These are phyloP conservation scores for Kingdonia uniflora DNA, from an alignment of 164 flowering plant genomes.

Conservation along the genomic window DNA sequence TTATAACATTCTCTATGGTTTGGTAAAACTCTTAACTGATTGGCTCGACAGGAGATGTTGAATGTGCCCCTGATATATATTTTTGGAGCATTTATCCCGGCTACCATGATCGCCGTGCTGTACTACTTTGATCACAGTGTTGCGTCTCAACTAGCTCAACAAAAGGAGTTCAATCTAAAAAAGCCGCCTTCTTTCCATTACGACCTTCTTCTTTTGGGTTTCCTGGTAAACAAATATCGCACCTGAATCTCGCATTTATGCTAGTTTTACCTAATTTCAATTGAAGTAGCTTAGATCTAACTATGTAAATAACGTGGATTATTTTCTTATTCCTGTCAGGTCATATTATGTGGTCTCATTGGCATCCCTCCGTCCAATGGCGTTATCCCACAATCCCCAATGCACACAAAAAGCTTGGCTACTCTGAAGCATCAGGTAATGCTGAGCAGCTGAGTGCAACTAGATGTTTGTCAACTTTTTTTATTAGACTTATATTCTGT, in stretches of 20 bases:
- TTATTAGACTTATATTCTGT: too few relatives aligned
- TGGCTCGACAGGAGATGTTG: slow-evolving; percentile 68
- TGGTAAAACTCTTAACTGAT: slow-evolving; percentile 2
- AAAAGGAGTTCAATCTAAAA: slow-evolving; percentile 88
- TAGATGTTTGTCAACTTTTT: not conserved
- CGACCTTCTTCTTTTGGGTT: slow-evolving; percentile 88
- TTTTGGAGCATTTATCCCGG: slow-evolving; percentile 89
- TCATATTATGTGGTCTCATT: slow-evolving; percentile 71
- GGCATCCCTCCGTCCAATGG: slow-evolving; percentile 99
- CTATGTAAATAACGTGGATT: not conserved
- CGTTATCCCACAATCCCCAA: slow-evolving; percentile 96
- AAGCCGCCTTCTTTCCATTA: slow-evolving; percentile 92
- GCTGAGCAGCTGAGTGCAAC: too few relatives aligned
- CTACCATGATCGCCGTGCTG: slow-evolving; percentile 99
- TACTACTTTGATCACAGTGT: slow-evolving; percentile 98
- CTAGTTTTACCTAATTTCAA: too few relatives aligned
- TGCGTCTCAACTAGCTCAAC: slow-evolving; percentile 96
- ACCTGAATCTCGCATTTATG: not conserved
- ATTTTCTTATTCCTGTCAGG: slow-evolving; percentile 23
- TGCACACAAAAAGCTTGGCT: slow-evolving; percentile 96
- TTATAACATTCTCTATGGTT: too few relatives aligned
- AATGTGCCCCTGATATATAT: slow-evolving; percentile 78
- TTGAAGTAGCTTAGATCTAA: too few relatives aligned
- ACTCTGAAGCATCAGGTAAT: slow-evolving; percentile 89
- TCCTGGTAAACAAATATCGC: slow-evolving; percentile 44